Conservation (phyloP, 2,329 filamentous ascomycete species). For the Xylaria digitata region DNA sequence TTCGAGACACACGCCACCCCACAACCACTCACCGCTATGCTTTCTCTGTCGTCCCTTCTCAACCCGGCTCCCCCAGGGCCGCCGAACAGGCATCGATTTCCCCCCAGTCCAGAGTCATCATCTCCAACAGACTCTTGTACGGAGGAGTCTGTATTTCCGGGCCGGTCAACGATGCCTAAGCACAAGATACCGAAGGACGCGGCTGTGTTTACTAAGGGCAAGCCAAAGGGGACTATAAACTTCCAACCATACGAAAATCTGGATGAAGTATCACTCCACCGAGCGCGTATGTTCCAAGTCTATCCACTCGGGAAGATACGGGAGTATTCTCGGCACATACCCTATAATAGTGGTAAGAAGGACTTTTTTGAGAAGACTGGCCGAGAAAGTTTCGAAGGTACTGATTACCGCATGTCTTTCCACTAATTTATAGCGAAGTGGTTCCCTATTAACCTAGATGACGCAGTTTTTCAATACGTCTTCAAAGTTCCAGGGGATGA, state of each 20-base stretch:
- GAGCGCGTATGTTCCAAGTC: constrained; percentile 73
- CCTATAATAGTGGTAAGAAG: constrained; percentile 95
- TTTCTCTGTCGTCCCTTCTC: constrained; percentile 73
- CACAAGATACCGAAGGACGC: constrained; percentile 74
- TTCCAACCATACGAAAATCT: constrained; percentile 79
- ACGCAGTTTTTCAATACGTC: constrained; percentile 82
- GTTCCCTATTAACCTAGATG: constrained; percentile 38
- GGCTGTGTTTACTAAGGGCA: constrained; percentile 70
- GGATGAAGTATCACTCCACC: constrained; percentile 64
- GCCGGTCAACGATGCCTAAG: constrained; percentile 53
- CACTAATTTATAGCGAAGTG: neutral
- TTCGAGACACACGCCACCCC: constrained; percentile 53
- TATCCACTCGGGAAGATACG: constrained; percentile 72
- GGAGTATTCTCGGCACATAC: constrained; percentile 78
- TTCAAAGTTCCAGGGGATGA: constrained; percentile 78
- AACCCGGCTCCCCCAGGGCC: constrained; percentile 67
- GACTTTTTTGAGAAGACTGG: constrained; percentile 87
- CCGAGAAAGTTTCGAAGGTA: constrained; percentile 89
- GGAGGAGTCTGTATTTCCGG: constrained; percentile 49
- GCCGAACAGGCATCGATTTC: constrained; percentile 54
- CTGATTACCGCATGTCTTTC: constrained; percentile 40
- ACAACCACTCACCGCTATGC: constrained; percentile 61
- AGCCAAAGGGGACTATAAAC: constrained; percentile 74
- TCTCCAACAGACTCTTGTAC: constrained; percentile 52
- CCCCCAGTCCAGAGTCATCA: constrained; percentile 55